Base-by-base conservation (phyloP, 345 rosid genomes). In the Corchorus olitorius region DNA sequence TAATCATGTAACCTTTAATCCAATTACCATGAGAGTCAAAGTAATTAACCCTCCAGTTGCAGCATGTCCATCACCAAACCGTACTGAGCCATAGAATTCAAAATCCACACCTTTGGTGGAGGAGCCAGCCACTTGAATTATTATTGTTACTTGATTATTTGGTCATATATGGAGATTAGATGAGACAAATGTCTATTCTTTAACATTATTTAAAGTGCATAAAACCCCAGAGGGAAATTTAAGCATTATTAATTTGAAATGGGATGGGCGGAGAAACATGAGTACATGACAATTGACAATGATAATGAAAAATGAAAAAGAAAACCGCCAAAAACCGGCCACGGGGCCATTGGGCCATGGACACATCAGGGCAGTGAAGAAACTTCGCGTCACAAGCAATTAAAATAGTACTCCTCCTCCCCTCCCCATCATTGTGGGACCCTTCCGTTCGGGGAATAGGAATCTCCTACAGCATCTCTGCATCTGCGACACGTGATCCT, bases 331-430 rank as follows among this genome's bases (percentile, higher is more conserved):
- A 68, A 68, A 27, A 20, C 41, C n/a, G 72, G 2, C 72, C 37
- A 48, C 48, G 39, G 16, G 54, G 56, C 39, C 71, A 46, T 46
- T 19, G 16, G 54, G 56, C 39, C 71, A 46, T 46, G 55, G 55
- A 27, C 43, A 68, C 58, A 58, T 68, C 73, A 68, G 8, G 41
- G 22, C 58, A 7, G 56, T 68, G 20, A 27, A 5, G 72, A 68
- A 68, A 49, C 72, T 68, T 68, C 56, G 72, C 13, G 14, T 14
- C 56, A 49, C 41, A 68, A 68, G 58, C 43, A 27, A 43, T 50
- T 27, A 49, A 33, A 6, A 4, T 68, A 68, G 58, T 68, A 27
- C 58, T 33, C 20, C 72, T 13, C 9, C 2, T 3, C 61, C 4
- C 6, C 6, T 12, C 13, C 15, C 35, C 73, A 14, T 27, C 4